Evolutionary conservation across 2,329 filamentous ascomycete genomes (phyloP).

Genomic region (Ophiostoma australiae): DNA sequence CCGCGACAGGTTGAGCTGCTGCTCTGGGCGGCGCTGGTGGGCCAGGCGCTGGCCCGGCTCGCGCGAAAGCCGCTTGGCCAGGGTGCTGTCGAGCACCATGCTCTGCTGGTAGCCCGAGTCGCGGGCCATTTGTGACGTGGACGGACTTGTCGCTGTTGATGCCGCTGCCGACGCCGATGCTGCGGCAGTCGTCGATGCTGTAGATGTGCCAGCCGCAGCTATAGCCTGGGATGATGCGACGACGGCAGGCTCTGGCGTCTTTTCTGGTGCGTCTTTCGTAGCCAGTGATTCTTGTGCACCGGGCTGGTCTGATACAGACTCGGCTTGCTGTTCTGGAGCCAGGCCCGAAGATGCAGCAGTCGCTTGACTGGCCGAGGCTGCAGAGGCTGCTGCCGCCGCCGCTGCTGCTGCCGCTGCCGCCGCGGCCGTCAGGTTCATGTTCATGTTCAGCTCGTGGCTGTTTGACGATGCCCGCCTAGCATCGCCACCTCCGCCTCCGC

Average conservation of each 20-base stretch:
- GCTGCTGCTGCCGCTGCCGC: constrained; percentile 21
- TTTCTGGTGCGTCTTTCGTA: not conserved
- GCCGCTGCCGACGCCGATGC: constrained; percentile 12
- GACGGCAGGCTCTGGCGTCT: not conserved
- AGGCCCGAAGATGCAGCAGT: not conserved
- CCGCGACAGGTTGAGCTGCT: constrained; percentile 51
- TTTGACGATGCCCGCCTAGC: not conserved
- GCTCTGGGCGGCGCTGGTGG: constrained; percentile 50
- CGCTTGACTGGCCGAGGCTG: not conserved
- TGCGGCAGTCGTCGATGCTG: too few species aligned
- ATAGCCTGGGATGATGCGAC: not conserved
- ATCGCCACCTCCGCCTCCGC: not conserved
- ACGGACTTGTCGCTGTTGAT: constrained; percentile 29
- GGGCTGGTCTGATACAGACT: not conserved
- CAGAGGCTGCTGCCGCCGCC: constrained; percentile 23
- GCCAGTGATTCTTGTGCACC: too few species aligned
- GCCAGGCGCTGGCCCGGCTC: constrained; percentile 48
- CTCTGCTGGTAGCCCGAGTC: constrained; percentile 43
- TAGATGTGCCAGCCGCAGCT: not conserved
- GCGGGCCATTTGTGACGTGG: constrained; percentile 46
- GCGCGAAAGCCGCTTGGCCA: constrained; percentile 50
- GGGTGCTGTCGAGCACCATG: constrained; percentile 49
- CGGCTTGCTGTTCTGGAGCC: not conserved
- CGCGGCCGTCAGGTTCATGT: constrained; percentile 21
- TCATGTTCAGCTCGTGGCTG: constrained; percentile 21